Conservation (phyloP, 805 yeast species). For the Ogataea nitratoaversa region DNA sequence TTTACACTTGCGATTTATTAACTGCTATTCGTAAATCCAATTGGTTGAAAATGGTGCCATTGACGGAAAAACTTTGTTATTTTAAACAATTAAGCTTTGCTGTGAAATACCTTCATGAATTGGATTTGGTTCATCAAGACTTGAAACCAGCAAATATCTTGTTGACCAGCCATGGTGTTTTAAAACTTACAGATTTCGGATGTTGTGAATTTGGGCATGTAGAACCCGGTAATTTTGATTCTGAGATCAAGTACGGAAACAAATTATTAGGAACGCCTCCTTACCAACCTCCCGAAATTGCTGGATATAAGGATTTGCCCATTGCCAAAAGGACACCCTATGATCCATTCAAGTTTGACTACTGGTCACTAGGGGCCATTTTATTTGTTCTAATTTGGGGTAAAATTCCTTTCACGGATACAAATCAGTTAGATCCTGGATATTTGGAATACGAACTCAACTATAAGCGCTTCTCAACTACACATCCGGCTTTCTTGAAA, state of each 20-base stretch:
- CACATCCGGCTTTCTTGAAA: slow-evolving; percentile 41
- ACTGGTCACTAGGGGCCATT: slow-evolving; percentile 70
- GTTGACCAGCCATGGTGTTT: slow-evolving; percentile 53
- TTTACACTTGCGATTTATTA: slow-evolving; percentile 60
- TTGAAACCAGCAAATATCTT: slow-evolving; percentile 72
- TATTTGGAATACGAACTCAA: slow-evolving; percentile 51
- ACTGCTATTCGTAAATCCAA: slow-evolving; percentile 49
- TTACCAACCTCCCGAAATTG: slow-evolving; percentile 74
- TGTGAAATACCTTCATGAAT: slow-evolving; percentile 55
- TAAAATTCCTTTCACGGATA: slow-evolving; percentile 55
- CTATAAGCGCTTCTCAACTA: slow-evolving; percentile 33
- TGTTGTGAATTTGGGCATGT: slow-evolving; percentile 63
- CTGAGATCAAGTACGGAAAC: slow-evolving; percentile 33
- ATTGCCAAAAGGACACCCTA: slow-evolving; percentile 27
- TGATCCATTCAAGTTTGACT: slow-evolving; percentile 64
- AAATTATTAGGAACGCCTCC: slow-evolving; percentile 77
- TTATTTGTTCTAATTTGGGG: slow-evolving; percentile 57
- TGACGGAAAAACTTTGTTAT: slow-evolving; percentile 55
- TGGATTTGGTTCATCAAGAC: slow-evolving; percentile 69
- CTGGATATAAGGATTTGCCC: slow-evolving; percentile 37
- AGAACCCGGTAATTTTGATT: slow-evolving; percentile 43
- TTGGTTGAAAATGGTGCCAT: slow-evolving; percentile 46
- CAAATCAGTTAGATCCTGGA: slow-evolving; percentile 41
- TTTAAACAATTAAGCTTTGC: slow-evolving; percentile 69
- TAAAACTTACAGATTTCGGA: slow-evolving; percentile 74